These are phyloP conservation scores for Fusarium sp. DNA, from an alignment of 2,329 filamentous ascomycete genomes.

Conservation along the genomic window DNA sequence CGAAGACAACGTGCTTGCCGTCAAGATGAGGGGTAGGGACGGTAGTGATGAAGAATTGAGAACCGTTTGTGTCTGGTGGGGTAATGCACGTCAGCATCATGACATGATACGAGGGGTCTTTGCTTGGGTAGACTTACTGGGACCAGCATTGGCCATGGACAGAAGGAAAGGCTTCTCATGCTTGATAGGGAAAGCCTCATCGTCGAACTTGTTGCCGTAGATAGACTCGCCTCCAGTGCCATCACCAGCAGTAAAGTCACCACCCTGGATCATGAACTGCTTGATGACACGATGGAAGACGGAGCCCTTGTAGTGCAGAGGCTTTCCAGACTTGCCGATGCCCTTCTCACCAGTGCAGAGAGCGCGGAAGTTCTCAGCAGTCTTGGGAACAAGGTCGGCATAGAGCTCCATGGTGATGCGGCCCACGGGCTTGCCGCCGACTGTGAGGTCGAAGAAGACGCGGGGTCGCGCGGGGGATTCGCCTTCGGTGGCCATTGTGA, in stretches of 20 bases:
- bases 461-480: constrained; percentile 71
- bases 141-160: constrained; percentile 98
- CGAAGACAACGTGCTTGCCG: constrained; percentile 97
- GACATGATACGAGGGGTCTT: not conserved
- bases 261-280: constrained; percentile 95
- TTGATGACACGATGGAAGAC: constrained; percentile 97
- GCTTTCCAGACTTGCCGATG: constrained; percentile 81
- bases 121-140: constrained; percentile 66
- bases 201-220: constrained; percentile 96
- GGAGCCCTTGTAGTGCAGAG: constrained; percentile 92
- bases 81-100: constrained; percentile 26
- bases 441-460: constrained; percentile 93
- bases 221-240: constrained; percentile 97
- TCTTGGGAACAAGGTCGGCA: constrained; percentile 85
- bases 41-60: constrained; percentile 98
- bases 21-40: constrained; percentile 95
- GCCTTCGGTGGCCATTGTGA: constrained; percentile 57
- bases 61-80: constrained; percentile 84
- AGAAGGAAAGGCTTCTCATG: constrained; percentile 94
- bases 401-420: constrained; percentile 89
- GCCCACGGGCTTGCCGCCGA: constrained; percentile 79
- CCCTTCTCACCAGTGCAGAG: constrained; percentile 97
- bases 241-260: constrained; percentile 95
- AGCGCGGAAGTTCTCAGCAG: constrained; percentile 93
- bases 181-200: constrained; percentile 94